Conservation (phyloP, 2,329 filamentous ascomycete genomes). For the Ascochyta pisi region DNA sequence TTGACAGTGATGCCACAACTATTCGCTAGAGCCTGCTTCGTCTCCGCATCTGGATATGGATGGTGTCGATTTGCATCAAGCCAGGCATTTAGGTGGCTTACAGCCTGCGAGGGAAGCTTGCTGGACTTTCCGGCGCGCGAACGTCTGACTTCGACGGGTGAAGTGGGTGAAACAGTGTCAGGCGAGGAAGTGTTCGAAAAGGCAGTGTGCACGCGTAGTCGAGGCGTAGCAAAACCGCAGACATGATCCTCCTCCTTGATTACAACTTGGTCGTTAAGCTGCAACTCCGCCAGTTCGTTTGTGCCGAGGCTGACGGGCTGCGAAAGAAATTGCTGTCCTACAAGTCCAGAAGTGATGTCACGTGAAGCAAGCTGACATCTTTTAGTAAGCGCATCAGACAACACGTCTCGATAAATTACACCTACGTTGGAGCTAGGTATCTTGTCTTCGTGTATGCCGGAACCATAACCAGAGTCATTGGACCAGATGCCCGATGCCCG, state of each 20-base stretch:
- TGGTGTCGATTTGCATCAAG: constrained; percentile 38
- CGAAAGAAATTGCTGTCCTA: neutral
- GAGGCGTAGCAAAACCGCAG: constrained; percentile 2
- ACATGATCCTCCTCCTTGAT: constrained; percentile 3
- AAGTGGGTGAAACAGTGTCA: constrained; percentile 4
- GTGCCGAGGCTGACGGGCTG: neutral
- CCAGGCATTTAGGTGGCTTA: constrained; percentile 38
- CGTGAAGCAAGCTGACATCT: constrained; percentile 27
- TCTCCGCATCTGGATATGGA: constrained; percentile 41
- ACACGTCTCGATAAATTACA: neutral
- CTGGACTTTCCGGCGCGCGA: constrained; percentile 38
- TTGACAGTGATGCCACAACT: constrained; percentile 45
- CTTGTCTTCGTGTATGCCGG: constrained; percentile 24
- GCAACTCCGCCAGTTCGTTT: neutral
- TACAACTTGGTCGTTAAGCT: neutral
- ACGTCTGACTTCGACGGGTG: constrained; percentile 28
- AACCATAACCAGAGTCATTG: constrained; percentile 45
- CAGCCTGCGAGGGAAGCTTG: constrained; percentile 40
- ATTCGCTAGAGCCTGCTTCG: constrained; percentile 38
- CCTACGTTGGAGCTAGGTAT: constrained; percentile 15
- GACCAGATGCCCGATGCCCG: constrained; percentile 41
- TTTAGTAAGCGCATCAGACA: neutral
- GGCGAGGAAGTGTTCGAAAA: constrained; percentile 9
- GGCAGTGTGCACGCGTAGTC: constrained; percentile 2
- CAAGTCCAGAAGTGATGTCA: constrained; percentile 14